Conservation (phyloP, 2,329 filamentous ascomycete genomes). For the Metarhizium sp. region DNA sequence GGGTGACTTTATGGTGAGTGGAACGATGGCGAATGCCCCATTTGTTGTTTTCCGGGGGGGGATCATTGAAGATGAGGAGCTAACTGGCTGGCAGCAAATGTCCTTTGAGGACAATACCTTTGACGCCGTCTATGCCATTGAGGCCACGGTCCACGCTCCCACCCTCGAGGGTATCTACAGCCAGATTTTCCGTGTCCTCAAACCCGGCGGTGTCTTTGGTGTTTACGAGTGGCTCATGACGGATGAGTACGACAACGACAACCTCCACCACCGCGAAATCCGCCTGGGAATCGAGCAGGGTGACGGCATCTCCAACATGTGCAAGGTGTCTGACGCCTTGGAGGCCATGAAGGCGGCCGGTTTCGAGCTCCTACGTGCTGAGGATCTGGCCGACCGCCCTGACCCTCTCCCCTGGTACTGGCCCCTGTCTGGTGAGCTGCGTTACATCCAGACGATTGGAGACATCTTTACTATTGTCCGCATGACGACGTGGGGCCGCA, state of each 20-base stretch:
- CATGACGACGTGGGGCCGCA: conserved; percentile 80
- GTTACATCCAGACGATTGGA: conserved; percentile 68
- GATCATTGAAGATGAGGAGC: neutral
- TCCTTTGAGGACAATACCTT: conserved; percentile 85
- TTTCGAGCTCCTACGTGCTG: conserved; percentile 73
- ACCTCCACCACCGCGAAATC: conserved; percentile 79
- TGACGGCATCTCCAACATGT: conserved; percentile 97
- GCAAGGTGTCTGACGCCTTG: conserved; percentile 71
- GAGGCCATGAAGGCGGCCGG: conserved; percentile 79
- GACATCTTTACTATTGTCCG: conserved; percentile 78
- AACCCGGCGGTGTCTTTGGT: conserved; percentile 90
- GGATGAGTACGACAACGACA: conserved; percentile 82
- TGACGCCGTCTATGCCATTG: conserved; percentile 93
- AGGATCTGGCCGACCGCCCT: conserved; percentile 73
- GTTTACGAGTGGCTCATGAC: conserved; percentile 99
- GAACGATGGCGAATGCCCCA: conserved; percentile 7
- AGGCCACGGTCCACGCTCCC: conserved; percentile 92
- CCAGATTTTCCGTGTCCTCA: conserved; percentile 89
- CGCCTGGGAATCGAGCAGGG: conserved; percentile 92
- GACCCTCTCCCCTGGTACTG: conserved; percentile 89
- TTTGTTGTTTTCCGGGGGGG: neutral
- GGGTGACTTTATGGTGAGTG: conserved; percentile 84
- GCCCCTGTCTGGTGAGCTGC: conserved; percentile 76
- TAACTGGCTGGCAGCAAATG: conserved; percentile 50
- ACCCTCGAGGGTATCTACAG: conserved; percentile 85